Conservation (phyloP, 1,284 basidiomycete genomes). For the Cutaneotrichosporon sp. region DNA sequence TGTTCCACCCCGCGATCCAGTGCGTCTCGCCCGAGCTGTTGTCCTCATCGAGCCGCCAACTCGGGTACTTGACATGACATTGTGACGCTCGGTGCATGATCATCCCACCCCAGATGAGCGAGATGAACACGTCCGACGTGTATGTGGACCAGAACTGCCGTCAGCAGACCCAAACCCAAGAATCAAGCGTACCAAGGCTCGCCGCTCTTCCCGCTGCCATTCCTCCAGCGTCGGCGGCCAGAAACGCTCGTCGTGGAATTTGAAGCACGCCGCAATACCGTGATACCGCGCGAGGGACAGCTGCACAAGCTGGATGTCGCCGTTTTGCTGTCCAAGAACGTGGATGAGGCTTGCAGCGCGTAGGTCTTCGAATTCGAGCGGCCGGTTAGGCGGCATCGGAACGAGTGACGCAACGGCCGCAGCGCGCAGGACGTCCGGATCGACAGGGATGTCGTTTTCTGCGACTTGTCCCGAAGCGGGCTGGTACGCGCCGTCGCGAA, state of each 20-base stretch:
- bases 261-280: slow-evolving; percentile 12
- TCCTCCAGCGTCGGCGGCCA: slow-evolving; percentile 17
- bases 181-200: slow-evolving; percentile 15
- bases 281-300: slow-evolving; percentile 19
- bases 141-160: slow-evolving; percentile 27
- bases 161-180: neutral
- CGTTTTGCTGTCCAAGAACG: slow-evolving; percentile 22
- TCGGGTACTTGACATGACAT: slow-evolving; percentile 21
- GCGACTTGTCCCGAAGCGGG: neutral
- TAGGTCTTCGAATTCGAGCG: slow-evolving; percentile 21
- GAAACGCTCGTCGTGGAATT: slow-evolving; percentile 19
- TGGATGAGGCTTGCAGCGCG: slow-evolving; percentile 19
- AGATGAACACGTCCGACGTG: slow-evolving; percentile 22
- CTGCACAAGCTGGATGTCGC: slow-evolving; percentile 18
- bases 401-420: slow-evolving; percentile 9
- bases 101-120: slow-evolving; percentile 19
- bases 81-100: slow-evolving; percentile 20
- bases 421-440: slow-evolving; percentile 10
- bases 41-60: slow-evolving; percentile 15
- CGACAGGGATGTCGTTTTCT: slow-evolving; percentile 6
- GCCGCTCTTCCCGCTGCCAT: slow-evolving; percentile 22
- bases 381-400: neutral
- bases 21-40: neutral
- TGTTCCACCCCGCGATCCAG: slow-evolving; percentile 26
- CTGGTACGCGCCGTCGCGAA: slow-evolving; percentile 20